phyloP scores from a whole-genome alignment of 2,329 filamentous ascomycete genomes.

The Colletotrichum sp. region DNA sequence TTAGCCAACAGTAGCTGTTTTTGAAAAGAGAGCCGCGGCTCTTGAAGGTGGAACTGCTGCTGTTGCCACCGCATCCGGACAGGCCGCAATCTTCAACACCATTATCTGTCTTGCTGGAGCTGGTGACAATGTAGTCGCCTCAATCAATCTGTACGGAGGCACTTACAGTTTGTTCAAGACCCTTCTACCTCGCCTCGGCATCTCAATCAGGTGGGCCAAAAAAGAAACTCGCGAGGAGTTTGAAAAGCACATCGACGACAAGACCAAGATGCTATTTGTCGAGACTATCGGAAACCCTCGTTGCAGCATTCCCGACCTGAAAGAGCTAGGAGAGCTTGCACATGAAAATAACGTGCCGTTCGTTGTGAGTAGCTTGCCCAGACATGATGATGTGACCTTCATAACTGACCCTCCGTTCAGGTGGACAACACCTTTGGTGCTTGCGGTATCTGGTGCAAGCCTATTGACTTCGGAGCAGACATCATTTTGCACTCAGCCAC shows the following conservation, averaged over 20 bases:
- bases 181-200: conserved; percentile 38
- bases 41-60: conserved; percentile 90
- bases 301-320: conserved; percentile 80
- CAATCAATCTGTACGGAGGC: conserved; percentile 89
- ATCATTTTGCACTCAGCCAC: conserved; percentile 75
- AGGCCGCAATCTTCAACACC: conserved; percentile 77
- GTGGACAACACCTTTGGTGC: conserved; percentile 77
- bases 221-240: conserved; percentile 88
- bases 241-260: conserved; percentile 85
- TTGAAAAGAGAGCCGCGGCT: conserved; percentile 92
- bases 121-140: conserved; percentile 95
- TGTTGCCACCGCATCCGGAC: conserved; percentile 83
- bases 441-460: conserved; percentile 69
- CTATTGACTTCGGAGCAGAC: conserved; percentile 73
- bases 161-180: conserved; percentile 99
- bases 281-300: conserved; percentile 93
- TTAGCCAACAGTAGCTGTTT: conserved; percentile 84
- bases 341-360: conserved; percentile 40
- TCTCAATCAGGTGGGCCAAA: conserved; percentile 61
- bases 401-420: neutral
- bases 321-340: conserved; percentile 67
- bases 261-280: conserved; percentile 88
- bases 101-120: conserved; percentile 81
- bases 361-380: conserved; percentile 10
- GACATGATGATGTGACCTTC: neutral